A percentile compares a stretch with the other conserved stretches of the same genome.
Evolutionary conservation across 257 asterid genomes (phyloP).

Genomic region (Rhazya stricta): DNA sequence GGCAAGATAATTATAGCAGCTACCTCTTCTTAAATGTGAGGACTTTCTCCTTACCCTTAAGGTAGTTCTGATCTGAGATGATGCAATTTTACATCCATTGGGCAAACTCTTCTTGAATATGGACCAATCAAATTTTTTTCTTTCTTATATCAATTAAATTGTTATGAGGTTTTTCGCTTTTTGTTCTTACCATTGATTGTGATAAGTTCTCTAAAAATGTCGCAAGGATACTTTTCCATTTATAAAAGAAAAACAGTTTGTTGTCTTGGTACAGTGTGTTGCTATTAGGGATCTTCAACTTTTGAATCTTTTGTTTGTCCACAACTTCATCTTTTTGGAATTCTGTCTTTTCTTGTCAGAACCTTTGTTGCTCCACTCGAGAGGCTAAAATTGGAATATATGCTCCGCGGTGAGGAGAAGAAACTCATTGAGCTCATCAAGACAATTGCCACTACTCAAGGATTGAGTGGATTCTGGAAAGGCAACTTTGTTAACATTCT

Average conservation of each 20-base stretch:
- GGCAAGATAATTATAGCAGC: background rate
- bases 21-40: background rate
- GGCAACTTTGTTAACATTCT: constrained; percentile 91
- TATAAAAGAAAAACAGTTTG: background rate
- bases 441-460: constrained; percentile 82
- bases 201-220: too few species aligned
- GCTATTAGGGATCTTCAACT: constrained; percentile 1
- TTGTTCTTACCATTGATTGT: too few species aligned
- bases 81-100: background rate
- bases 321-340: constrained; percentile 12
- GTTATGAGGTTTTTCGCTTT: too few species aligned
- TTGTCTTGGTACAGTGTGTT: too few species aligned
- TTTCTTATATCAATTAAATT: background rate
- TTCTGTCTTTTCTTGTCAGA: constrained; percentile 45
- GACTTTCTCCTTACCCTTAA: too few species aligned
- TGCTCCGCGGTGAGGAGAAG: constrained; percentile 81
- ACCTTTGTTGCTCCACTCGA: constrained; percentile 95
- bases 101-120: background rate
- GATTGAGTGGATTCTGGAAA: constrained; percentile 93
- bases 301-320: constrained; percentile 6
- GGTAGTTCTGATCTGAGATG: background rate
- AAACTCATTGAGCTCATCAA: constrained; percentile 55
- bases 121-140: background rate
- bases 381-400: constrained; percentile 91
- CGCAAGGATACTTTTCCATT: too few species aligned